These are phyloP conservation scores for Volvox africanus DNA, from an alignment of 139 green algal species.

Conservation along the genomic window DNA sequence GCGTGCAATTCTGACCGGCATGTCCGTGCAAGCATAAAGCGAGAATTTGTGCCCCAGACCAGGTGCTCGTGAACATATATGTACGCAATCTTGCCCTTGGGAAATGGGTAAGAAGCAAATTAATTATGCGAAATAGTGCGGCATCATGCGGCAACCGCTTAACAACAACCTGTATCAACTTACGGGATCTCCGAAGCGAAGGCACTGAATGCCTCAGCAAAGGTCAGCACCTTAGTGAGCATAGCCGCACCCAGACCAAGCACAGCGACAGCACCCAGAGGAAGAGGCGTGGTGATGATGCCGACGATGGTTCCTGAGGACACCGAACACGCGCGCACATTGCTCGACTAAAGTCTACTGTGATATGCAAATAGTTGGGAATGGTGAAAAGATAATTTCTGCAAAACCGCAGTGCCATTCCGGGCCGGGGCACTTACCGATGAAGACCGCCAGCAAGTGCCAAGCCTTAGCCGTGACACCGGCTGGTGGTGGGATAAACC, in stretches of 20 bases:
- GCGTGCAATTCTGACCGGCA: too few species aligned
- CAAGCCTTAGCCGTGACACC: conserved; percentile 85
- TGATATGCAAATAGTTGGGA: too few species aligned
- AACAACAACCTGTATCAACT: conserved; percentile 38
- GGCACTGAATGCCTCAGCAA: conserved; percentile 95
- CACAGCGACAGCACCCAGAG: conserved; percentile 97
- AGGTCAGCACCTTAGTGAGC: conserved; percentile 96
- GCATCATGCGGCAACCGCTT: background rate
- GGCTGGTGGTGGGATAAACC: conserved; percentile 85
- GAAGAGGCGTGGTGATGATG: conserved; percentile 97
- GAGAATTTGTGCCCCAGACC: too few species aligned
- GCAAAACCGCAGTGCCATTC: background rate
- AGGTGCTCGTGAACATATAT: too few species aligned
- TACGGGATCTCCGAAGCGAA: conserved; percentile 97
- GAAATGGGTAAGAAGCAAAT: too few species aligned
- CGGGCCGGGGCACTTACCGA: conserved; percentile 48
- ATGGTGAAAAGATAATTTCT: background rate
- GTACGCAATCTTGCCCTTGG: too few species aligned
- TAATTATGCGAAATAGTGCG: too few species aligned
- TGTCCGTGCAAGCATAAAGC: too few species aligned
- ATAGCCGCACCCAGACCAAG: conserved; percentile 94
- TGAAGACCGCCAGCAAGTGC: conserved; percentile 96
- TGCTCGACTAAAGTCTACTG: too few species aligned
- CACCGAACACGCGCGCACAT: background rate
- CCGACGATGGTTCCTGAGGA: conserved; percentile 81